These are phyloP conservation scores for Solanum dulcamara DNA, from an alignment of 257 asterid genomes.

Conservation along the genomic window DNA sequence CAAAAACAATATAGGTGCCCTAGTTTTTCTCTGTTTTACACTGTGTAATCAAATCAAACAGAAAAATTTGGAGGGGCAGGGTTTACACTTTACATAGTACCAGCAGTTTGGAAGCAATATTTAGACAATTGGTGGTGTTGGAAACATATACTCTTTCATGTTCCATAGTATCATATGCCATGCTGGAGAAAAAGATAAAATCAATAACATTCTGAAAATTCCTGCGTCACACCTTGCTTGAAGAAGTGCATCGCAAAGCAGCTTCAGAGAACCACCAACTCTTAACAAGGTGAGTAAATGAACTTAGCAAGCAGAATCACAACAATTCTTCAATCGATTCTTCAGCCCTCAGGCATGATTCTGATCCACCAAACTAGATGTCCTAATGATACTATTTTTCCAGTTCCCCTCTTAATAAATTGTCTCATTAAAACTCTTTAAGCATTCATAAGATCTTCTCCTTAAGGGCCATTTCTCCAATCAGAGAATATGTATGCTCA, in stretches of 20 bases:
- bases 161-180: not conserved
- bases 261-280: not conserved
- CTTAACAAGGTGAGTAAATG: not conserved
- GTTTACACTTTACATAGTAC: not conserved
- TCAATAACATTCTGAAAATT: not conserved
- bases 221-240: not conserved
- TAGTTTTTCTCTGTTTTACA: not conserved
- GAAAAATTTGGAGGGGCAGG: not conserved
- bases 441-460: not conserved
- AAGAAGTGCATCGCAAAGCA: not conserved
- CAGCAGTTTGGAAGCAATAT: not conserved
- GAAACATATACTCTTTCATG: not conserved
- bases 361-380: not conserved
- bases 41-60: not conserved
- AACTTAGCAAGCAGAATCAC: not conserved
- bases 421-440: not conserved
- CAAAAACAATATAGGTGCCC: not conserved
- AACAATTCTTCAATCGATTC: not conserved
- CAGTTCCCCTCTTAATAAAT: not conserved
- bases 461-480: not conserved
- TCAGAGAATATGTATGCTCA: not conserved
- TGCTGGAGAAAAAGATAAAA: not conserved
- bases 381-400: not conserved
- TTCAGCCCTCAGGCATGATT: not conserved
- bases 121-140: not conserved